Evolutionary conservation across 2,329 filamentous ascomycete genomes (phyloP).

Genomic region (Calycina herbarum): DNA sequence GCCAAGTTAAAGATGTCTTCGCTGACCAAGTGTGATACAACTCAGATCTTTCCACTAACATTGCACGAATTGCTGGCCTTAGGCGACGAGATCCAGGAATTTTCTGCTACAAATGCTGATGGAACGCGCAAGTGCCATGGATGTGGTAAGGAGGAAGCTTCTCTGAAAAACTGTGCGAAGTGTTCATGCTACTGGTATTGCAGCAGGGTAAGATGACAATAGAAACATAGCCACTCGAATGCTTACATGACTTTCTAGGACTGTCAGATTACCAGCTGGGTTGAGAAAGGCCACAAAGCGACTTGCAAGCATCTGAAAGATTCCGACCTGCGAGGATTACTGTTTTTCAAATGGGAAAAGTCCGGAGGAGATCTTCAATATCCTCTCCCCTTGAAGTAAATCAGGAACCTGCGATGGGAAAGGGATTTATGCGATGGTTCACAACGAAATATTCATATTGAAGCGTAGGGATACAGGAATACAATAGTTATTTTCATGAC

Average conservation of each 20-base stretch:
- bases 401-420: not conserved
- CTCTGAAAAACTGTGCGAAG: constrained; percentile 24
- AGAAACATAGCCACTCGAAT: constrained; percentile 11
- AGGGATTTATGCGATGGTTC: not conserved
- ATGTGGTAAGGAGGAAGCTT: constrained; percentile 23
- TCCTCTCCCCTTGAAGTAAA: constrained; percentile 9
- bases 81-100: constrained; percentile 27
- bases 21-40: constrained; percentile 9
- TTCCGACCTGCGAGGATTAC: constrained; percentile 33
- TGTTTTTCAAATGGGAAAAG: constrained; percentile 31
- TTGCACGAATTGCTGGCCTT: constrained; percentile 24
- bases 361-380: constrained; percentile 32
- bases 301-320: constrained; percentile 35
- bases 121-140: constrained; percentile 29
- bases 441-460: no score
- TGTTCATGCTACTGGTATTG: constrained; percentile 36
- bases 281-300: constrained; percentile 34
- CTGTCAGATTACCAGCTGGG: constrained; percentile 34
- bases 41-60: constrained; percentile 27
- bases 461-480: no score
- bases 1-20: constrained; percentile 17
- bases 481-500: no score
- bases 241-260: constrained; percentile 24
- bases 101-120: constrained; percentile 21
- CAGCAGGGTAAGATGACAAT: constrained; percentile 26